Conservation (phyloP, 257 asterid species). For the Henckelia pumila region DNA sequence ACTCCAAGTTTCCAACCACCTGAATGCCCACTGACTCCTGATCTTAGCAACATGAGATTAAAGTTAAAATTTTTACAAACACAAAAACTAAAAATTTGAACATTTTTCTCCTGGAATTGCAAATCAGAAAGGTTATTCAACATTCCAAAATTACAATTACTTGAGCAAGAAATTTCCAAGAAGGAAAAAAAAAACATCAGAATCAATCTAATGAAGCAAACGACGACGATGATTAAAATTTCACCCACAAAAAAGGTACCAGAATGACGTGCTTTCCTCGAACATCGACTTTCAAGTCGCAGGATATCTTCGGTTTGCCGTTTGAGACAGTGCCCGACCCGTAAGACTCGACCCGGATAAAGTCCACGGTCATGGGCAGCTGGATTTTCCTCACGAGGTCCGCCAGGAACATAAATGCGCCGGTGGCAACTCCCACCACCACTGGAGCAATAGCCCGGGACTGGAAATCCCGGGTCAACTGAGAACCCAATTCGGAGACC, state of each 20-base stretch:
- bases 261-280: slow-evolving; percentile 74
- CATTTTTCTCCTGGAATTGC: background rate
- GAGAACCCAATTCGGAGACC: slow-evolving; percentile 61
- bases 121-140: background rate
- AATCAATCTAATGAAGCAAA: background rate
- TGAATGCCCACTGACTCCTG: no score
- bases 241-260: slow-evolving; percentile 29
- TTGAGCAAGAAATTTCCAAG: slow-evolving; percentile 9
- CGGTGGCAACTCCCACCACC: slow-evolving; percentile 89
- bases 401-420: slow-evolving; percentile 80
- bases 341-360: slow-evolving; percentile 74
- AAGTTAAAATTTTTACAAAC: background rate
- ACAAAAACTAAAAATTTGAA: background rate
- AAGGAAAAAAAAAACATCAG: background rate
- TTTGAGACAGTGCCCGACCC: slow-evolving; percentile 80
- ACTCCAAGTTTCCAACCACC: no score
- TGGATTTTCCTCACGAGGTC: slow-evolving; percentile 73
- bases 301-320: slow-evolving; percentile 63
- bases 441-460: slow-evolving; percentile 39
- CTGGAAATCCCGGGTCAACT: slow-evolving; percentile 56
- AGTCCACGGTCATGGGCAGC: slow-evolving; percentile 65
- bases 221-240: background rate
- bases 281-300: slow-evolving; percentile 67
- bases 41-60: no score
- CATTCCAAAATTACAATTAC: background rate